Evolutionary conservation across 2,329 filamentous ascomycete species (phyloP).

Genomic region (Geosmithia putterillii): DNA sequence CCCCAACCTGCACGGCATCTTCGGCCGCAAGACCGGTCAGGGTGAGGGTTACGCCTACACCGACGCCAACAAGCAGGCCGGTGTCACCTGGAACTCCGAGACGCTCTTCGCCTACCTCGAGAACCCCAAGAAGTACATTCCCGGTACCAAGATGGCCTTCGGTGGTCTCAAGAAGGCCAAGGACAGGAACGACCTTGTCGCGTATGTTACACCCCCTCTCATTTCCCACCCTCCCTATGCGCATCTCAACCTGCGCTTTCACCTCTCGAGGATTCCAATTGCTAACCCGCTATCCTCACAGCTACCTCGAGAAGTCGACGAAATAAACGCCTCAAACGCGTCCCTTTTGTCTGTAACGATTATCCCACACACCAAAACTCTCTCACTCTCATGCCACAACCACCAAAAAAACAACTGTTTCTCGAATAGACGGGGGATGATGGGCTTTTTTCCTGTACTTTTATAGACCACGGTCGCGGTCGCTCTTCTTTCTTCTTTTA

Average conservation of each 20-base stretch:
- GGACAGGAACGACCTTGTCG: slow-evolving; percentile 98
- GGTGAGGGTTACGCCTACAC: slow-evolving; percentile 94
- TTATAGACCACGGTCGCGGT: background rate
- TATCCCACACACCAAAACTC: too few relatives aligned
- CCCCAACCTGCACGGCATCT: slow-evolving; percentile 92
- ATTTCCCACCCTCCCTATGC: background rate
- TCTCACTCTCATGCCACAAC: background rate
- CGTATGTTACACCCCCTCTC: slow-evolving; percentile 43
- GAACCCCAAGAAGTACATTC: slow-evolving; percentile 99
- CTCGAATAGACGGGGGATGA: slow-evolving; percentile 1
- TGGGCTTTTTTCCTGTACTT: background rate
- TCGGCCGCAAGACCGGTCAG: slow-evolving; percentile 87
- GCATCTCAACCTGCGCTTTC: background rate
- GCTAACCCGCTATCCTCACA: slow-evolving; percentile 11
- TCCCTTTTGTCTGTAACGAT: background rate
- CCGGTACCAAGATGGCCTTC: slow-evolving; percentile 99
- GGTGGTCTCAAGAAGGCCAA: slow-evolving; percentile 99
- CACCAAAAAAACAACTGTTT: background rate
- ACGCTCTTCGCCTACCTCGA: slow-evolving; percentile 96
- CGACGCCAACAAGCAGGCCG: slow-evolving; percentile 98
- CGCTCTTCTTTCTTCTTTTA: background rate
- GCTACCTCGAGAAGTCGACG: slow-evolving; percentile 58
- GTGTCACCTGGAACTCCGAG: slow-evolving; percentile 74
- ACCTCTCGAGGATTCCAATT: background rate
- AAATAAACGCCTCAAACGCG: slow-evolving; percentile 39